Conservation (phyloP, 257 asterid genomes). For the Petrea volubilis region DNA sequence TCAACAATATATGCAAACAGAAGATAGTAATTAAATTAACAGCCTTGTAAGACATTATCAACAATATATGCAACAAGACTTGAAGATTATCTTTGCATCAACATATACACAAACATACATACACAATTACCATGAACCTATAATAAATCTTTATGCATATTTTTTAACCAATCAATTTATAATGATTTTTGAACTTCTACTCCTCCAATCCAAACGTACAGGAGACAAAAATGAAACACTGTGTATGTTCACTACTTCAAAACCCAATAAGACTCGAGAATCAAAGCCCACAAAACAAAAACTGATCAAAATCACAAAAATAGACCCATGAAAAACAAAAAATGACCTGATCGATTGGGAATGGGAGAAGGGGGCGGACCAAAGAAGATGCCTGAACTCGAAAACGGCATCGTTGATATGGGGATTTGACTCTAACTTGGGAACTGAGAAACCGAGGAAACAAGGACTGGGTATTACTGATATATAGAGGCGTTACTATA, state of each 20-base stretch:
- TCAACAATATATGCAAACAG: background rate
- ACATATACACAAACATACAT: background rate
- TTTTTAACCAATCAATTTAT: too few species aligned
- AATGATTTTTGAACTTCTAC: slow-evolving; percentile 1
- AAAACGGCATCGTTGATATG: slow-evolving; percentile 27
- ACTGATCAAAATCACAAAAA: background rate
- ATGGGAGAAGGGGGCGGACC: slow-evolving; percentile 50
- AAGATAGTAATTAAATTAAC: background rate
- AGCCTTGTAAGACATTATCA: slow-evolving; percentile 2
- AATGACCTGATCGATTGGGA: slow-evolving; percentile 49
- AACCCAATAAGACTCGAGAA: background rate
- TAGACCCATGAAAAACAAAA: background rate
- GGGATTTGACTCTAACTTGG: slow-evolving; percentile 8
- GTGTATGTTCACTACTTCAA: too few species aligned
- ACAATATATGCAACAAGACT: background rate
- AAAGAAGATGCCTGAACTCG: slow-evolving; percentile 26
- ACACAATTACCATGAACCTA: background rate
- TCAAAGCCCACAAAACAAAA: slow-evolving; percentile 3
- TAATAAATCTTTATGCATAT: too few species aligned
- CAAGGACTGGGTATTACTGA: slow-evolving; percentile 14
- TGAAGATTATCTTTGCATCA: background rate
- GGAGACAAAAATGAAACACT: too few species aligned
- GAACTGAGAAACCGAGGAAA: slow-evolving; percentile 15
- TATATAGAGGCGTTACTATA: slow-evolving; percentile 19
- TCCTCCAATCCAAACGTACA: background rate